Evolutionary conservation across 345 rosid genomes (phyloP), one percentile per base, ranked within the genome.

Genomic region (Aethionema arabicum): DNA sequence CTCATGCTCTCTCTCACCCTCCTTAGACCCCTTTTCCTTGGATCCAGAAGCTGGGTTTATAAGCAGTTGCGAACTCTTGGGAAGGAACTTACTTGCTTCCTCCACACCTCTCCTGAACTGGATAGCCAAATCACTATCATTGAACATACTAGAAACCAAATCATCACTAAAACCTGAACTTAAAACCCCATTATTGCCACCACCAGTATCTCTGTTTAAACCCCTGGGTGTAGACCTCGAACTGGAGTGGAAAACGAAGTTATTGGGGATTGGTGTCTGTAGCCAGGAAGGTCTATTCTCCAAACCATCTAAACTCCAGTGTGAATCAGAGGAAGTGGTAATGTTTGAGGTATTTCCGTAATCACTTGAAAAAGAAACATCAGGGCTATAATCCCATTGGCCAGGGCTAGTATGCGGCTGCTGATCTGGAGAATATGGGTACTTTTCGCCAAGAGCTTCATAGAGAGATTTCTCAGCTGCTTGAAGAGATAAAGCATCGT

Each of bases 81-180:
- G 92, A 55, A 90, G 88, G 63, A 90, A 90, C 63, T 80, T 83
- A 48, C 76, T 80, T 21, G 97, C 95, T 77, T 90, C 97, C 77
- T 87, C 91, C 47, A 79, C 13, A 0, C 95, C 95, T 66, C 63
- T 83, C 65, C 72, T 78, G 72, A 83, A 90, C 53, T 82, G 95
- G 56, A 79, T 65, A 5, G 77, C 69, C 32, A 67, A 62, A 0
- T 77, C 77, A 4, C 27, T 53, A 51, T 78, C 68, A 3, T 66
- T 69, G 39, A 72, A 80, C 72, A 63, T 58, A 45, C 75, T 69
- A 59, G 63, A 67, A 72, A 45, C 75, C 61, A 75, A 59, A 49
- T 83, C 83, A 56, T 64, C 51, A 29, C 55, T 65, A 73, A 69
- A 65, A 14, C 61, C 70, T 54, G 67, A 68, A 58, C 79, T 82